Percentiles rank a stretch among this genome's conserved stretches.
These are phyloP conservation scores for Thymus quinquecostatus DNA, from an alignment of 257 asterid species.

Conservation along the genomic window DNA sequence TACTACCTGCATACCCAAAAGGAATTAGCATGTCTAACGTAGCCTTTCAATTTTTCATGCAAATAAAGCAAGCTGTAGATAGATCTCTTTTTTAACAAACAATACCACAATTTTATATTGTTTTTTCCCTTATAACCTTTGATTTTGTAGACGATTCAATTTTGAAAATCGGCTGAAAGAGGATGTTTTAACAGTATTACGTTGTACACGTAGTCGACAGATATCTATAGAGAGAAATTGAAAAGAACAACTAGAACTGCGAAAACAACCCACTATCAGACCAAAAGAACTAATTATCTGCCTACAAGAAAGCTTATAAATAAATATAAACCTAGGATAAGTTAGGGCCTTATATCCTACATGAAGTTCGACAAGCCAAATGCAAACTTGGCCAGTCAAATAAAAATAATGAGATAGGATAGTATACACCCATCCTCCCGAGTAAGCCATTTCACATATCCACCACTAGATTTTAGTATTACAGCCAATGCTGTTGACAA, in stretches of 20 bases:
- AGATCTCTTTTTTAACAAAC: conserved; percentile 17
- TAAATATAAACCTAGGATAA: too few relatives aligned
- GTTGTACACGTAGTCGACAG: not conserved
- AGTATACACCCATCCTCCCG: not conserved
- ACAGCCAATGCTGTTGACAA: not conserved
- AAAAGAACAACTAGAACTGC: conserved; percentile 4
- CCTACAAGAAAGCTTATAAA: too few relatives aligned
- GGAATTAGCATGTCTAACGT: conserved; percentile 18
- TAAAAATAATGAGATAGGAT: not conserved
- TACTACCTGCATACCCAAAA: conserved; percentile 67
- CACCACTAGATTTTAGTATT: not conserved
- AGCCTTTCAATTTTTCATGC: not conserved
- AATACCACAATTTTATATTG: not conserved
- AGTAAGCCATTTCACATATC: not conserved
- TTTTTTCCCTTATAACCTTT: too few relatives aligned
- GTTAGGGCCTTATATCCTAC: not conserved
- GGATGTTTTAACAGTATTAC: not conserved
- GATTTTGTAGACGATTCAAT: conserved; percentile 1
- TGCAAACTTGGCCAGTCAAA: not conserved
- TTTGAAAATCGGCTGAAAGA: conserved; percentile 16
- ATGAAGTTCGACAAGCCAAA: not conserved
- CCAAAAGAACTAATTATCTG: not conserved
- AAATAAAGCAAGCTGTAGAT: conserved; percentile 7
- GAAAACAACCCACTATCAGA: conserved; percentile 1
- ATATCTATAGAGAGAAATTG: not conserved